Percentiles rank a stretch among this genome's conserved stretches.
These are phyloP conservation scores for Eragrostis tef DNA, from an alignment of 202 grass and related monocot genomes.

Conservation along the genomic window DNA sequence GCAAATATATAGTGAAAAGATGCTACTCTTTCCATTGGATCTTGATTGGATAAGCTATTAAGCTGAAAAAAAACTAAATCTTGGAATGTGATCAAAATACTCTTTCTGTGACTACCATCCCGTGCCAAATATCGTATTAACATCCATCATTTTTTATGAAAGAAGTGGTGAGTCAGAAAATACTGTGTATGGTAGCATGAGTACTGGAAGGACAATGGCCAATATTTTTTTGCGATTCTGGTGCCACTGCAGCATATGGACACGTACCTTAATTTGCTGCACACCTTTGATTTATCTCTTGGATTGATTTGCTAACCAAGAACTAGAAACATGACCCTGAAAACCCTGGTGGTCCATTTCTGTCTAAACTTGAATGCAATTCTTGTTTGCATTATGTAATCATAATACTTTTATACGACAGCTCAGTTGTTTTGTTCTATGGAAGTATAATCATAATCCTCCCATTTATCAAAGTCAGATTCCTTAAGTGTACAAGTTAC, in stretches of 20 bases:
- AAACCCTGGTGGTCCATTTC: not conserved
- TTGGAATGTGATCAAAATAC: not conserved
- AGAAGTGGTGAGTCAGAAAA: not conserved
- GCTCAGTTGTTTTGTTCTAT: conserved; percentile 19
- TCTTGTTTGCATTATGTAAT: conserved; percentile 4
- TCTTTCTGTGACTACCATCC: not conserved
- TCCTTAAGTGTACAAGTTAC: conserved; percentile 21
- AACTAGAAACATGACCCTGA: not conserved
- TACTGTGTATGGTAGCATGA: not conserved
- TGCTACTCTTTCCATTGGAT: not conserved
- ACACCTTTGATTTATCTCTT: conserved; percentile 14
- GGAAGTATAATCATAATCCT: conserved; percentile 4
- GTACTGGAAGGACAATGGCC: not conserved
- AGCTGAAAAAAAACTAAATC: conserved; percentile 16
- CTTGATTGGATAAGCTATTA: not conserved
- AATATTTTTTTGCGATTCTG: conserved; percentile 4
- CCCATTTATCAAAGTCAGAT: conserved; percentile 8
- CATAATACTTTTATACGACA: not conserved
- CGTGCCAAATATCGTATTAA: not conserved
- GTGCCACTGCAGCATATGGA: not conserved
- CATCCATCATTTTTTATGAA: conserved; percentile 1
- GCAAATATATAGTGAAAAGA: not conserved
- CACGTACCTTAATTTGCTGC: not conserved
- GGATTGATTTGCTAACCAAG: conserved; percentile 1
- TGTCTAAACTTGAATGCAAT: not conserved